Conservation (phyloP, 768 basidiomycete species). For the Collybia sordida region DNA sequence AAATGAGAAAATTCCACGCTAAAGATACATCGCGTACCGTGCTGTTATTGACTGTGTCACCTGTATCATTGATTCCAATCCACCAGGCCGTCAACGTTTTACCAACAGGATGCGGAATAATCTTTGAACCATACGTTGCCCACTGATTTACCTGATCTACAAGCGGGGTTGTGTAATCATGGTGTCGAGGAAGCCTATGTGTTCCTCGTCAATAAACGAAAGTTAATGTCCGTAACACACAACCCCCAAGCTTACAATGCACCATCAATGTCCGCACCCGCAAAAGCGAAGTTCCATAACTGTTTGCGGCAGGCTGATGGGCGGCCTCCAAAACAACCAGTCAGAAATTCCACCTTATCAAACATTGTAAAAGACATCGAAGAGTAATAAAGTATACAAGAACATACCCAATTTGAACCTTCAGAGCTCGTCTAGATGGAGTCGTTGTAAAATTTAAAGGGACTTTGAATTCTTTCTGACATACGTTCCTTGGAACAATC, state of each 20-base stretch:
- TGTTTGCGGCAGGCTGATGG: conserved; percentile 43
- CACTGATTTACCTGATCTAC: conserved; percentile 53
- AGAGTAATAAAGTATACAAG: background rate
- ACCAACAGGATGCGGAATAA: conserved; percentile 41
- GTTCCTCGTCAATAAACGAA: background rate
- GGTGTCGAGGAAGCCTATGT: conserved; percentile 43
- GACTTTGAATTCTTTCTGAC: conserved; percentile 4
- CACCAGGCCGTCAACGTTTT: conserved; percentile 54
- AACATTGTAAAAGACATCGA: background rate
- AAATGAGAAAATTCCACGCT: too few species aligned
- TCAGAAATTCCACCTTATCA: conserved; percentile 50
- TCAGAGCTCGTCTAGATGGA: conserved; percentile 48
- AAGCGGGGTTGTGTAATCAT: conserved; percentile 45
- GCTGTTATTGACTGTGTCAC: conserved; percentile 43
- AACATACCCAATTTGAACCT: conserved; percentile 49
- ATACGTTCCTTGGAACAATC: conserved; percentile 45
- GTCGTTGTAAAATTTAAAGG: too few species aligned
- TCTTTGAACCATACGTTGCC: conserved; percentile 38
- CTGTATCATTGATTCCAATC: conserved; percentile 61
- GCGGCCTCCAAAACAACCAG: conserved; percentile 46
- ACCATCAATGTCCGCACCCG: conserved; percentile 46
- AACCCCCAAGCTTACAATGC: conserved; percentile 26
- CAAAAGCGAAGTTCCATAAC: conserved; percentile 58
- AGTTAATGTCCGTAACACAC: background rate
- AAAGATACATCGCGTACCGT: conserved; percentile 22